Evolutionary conservation across 176 grass and related monocot species (phyloP).

Genomic region (Oryza meridionalis): DNA sequence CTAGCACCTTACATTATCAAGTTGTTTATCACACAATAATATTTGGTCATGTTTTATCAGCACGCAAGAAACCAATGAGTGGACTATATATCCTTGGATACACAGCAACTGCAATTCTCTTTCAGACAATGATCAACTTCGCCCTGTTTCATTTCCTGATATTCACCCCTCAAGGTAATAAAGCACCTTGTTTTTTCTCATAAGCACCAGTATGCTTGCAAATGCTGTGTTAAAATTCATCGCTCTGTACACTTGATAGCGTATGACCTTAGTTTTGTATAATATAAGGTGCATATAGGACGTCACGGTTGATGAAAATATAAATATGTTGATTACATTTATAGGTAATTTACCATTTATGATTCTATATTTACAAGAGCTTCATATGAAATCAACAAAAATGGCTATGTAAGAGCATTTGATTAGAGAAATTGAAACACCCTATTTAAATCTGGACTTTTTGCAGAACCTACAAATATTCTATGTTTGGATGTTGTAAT

Average conservation of each 20-base stretch:
- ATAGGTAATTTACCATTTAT: neutral
- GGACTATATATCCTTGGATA: constrained; percentile 99
- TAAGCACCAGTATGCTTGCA: constrained; percentile 36
- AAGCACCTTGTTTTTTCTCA: constrained; percentile 36
- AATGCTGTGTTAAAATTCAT: neutral
- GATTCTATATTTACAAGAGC: neutral
- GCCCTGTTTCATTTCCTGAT: constrained; percentile 92
- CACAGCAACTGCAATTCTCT: constrained; percentile 97
- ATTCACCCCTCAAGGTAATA: constrained; percentile 90
- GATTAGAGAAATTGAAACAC: neutral
- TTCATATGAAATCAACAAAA: neutral
- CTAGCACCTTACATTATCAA: constrained; percentile 1
- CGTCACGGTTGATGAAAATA: neutral
- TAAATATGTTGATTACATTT: constrained; percentile 30
- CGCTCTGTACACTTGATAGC: neutral
- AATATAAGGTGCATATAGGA: neutral
- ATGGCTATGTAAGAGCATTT: neutral
- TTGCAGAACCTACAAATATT: constrained; percentile 13
- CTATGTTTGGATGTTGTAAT: constrained; percentile 28
- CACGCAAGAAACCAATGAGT: constrained; percentile 73
- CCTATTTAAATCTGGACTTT: neutral
- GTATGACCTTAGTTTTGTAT: neutral
- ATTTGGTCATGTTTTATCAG: constrained; percentile 46
- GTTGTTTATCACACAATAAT: constrained; percentile 28
- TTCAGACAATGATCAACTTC: constrained; percentile 91